Conservation (phyloP, 2,329 filamentous ascomycete species). For the Neopestalotiopsis clavispora region DNA sequence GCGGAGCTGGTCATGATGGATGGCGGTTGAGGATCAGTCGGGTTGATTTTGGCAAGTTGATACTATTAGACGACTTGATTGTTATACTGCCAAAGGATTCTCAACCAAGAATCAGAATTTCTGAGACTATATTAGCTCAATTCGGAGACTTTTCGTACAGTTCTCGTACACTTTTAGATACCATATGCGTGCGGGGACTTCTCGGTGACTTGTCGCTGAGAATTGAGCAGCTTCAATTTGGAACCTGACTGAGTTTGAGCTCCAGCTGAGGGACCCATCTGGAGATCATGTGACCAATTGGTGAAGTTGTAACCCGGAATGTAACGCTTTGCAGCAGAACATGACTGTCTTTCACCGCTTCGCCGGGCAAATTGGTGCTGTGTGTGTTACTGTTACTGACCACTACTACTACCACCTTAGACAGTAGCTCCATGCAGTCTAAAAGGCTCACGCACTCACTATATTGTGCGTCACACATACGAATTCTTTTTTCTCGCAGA, state of each 20-base stretch:
- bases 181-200: conserved; percentile 12
- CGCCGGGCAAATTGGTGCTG: not conserved
- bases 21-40: no score
- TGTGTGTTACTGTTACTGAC: no score
- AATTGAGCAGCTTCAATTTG: not conserved
- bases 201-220: conserved; percentile 14
- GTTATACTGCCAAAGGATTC: not conserved
- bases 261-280: not conserved
- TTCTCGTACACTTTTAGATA: conserved; percentile 35
- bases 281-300: conserved; percentile 10
- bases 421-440: not conserved
- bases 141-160: conserved; percentile 40
- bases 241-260: not conserved
- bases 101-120: not conserved
- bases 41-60: not conserved
- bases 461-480: not conserved
- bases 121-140: conserved; percentile 9
- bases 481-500: not conserved
- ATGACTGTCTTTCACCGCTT: conserved; percentile 7
- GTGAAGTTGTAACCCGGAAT: not conserved
- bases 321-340: not conserved
- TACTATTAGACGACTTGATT: not conserved
- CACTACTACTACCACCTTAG: not conserved
- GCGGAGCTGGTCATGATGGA: conserved; percentile 4
- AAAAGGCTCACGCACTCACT: not conserved